A percentile compares a stretch with the other conserved stretches of the same genome.
These are phyloP conservation scores for Rhizomucor pusillus DNA, from an alignment of 371 early-diverging fungal species.

Conservation along the genomic window DNA sequence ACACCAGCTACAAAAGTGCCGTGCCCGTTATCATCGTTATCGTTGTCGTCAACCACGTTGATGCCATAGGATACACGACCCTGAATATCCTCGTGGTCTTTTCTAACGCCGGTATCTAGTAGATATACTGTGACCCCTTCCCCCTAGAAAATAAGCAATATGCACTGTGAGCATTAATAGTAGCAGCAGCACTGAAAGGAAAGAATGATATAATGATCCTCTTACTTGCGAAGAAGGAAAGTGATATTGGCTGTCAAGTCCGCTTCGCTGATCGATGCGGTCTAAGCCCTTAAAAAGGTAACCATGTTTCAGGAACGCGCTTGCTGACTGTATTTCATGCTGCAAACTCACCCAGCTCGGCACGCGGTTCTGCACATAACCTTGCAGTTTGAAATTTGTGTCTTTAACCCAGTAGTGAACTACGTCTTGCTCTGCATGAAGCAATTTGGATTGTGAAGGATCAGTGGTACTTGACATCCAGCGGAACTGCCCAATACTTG, in stretches of 20 bases:
- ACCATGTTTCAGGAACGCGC: background rate
- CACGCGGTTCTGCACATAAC: slow-evolving; percentile 37
- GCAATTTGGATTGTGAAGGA: background rate
- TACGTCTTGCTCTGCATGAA: slow-evolving; percentile 1
- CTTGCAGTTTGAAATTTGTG: slow-evolving; percentile 34
- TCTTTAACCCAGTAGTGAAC: slow-evolving; percentile 45
- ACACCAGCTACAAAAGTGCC: slow-evolving; percentile 69
- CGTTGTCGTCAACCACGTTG: slow-evolving; percentile 13
- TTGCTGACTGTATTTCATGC: background rate
- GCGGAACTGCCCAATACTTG: slow-evolving; percentile 2
- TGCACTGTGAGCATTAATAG: too few species aligned
- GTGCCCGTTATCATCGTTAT: slow-evolving; percentile 33
- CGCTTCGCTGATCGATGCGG: slow-evolving; percentile 43
- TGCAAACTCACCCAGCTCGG: slow-evolving; percentile 40
- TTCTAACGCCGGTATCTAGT: slow-evolving; percentile 33
- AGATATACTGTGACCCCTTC: slow-evolving; percentile 37
- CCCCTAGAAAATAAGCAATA: slow-evolving; percentile 17
- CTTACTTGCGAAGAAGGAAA: slow-evolving; percentile 32
- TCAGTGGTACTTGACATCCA: slow-evolving; percentile 1
- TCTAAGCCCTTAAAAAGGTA: slow-evolving; percentile 32
- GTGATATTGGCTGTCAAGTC: slow-evolving; percentile 33
- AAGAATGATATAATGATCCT: too few species aligned
- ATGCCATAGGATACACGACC: slow-evolving; percentile 30
- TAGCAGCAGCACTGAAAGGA: too few species aligned
- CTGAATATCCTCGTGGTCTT: slow-evolving; percentile 33